These are phyloP conservation scores for Lasiodiplodia citricola DNA, from an alignment of 2,329 filamentous ascomycete genomes.

Conservation along the genomic window DNA sequence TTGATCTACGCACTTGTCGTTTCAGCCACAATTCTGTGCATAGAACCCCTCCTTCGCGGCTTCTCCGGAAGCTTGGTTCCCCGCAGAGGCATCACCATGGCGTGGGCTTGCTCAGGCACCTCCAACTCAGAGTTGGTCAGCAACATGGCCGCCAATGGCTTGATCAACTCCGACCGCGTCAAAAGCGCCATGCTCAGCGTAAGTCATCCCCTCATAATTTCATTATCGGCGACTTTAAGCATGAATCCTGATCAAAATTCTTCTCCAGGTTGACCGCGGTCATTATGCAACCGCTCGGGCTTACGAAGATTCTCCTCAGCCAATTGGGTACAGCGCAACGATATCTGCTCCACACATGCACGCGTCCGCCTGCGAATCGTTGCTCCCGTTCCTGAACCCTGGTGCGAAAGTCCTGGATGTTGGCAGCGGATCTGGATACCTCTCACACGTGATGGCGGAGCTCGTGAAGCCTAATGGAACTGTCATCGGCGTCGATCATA, in stretches of 20 bases:
- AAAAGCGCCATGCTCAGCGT: conserved; percentile 81
- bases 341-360: conserved; percentile 79
- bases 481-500: conserved; percentile 57
- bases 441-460: conserved; percentile 87
- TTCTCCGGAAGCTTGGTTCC: not conserved
- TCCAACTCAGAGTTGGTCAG: conserved; percentile 77
- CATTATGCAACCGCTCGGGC: conserved; percentile 76
- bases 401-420: conserved; percentile 56
- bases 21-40: conserved; percentile 9
- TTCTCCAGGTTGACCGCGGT: conserved; percentile 77
- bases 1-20: not conserved
- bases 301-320: conserved; percentile 75
- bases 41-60: conserved; percentile 9
- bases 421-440: conserved; percentile 65
- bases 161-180: conserved; percentile 75
- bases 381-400: conserved; percentile 63
- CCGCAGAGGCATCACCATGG: conserved; percentile 64
- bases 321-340: conserved; percentile 70
- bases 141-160: conserved; percentile 72
- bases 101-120: conserved; percentile 82
- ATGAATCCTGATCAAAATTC: not conserved
- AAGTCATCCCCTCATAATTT: conserved; percentile 30
- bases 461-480: conserved; percentile 62
- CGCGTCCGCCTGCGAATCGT: conserved; percentile 66
- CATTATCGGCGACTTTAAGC: not conserved